Base-by-base conservation (phyloP, 225 moss, liverwort and hornwort species). In the Bryum argenteum region DNA sequence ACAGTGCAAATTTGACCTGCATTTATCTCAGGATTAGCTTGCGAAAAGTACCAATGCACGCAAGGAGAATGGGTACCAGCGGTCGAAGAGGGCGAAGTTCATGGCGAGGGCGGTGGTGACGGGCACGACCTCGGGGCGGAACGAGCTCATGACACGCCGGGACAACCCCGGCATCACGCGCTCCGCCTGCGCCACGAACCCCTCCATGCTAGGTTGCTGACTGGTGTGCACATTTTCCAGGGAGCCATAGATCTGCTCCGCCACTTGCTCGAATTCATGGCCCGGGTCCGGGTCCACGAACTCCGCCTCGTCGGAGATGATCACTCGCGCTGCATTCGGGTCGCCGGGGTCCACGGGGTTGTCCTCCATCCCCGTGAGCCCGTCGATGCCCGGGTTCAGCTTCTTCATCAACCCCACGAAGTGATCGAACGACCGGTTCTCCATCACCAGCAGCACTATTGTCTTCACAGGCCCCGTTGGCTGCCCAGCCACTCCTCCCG, bases 391-490 rank as follows among this genome's bases (percentile, higher is more conserved):
- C 0, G 87, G 74, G 61, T 94, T 98, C 10, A 78, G 79, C 54
- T 83, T 69, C 71, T 94, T 98, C 78, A 94, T 41, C 78, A 89
- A 91, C 10, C 98, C 98, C 17, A 98, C 77, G 84, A 98, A 89
- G 76, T 98, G 92, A 43, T 98, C 98, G 17, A 98, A 98, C 8
- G 98, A 98, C 28, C 98, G 91, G 72, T 98, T 98, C 81, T 98
- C 98, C 98, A 94, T 94, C 58, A 98, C 94, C 39, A 98, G 57
- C 8, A 98, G 81, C 40, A 98, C 98, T 6, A 98, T 72, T 10
- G 92, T 98, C 79, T 98, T 92, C 56, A 98, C 91, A 0, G 92
- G 92, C 0, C 98, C 94, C 10, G 73, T 74, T 1, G 74, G 54
- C 18, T 53, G 20, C 63, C 33, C 79, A 33, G 3, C 33, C 33